Evolutionary conservation across 1,284 basidiomycete genomes (phyloP).

Genomic region (Exsudoporus floridanus): DNA sequence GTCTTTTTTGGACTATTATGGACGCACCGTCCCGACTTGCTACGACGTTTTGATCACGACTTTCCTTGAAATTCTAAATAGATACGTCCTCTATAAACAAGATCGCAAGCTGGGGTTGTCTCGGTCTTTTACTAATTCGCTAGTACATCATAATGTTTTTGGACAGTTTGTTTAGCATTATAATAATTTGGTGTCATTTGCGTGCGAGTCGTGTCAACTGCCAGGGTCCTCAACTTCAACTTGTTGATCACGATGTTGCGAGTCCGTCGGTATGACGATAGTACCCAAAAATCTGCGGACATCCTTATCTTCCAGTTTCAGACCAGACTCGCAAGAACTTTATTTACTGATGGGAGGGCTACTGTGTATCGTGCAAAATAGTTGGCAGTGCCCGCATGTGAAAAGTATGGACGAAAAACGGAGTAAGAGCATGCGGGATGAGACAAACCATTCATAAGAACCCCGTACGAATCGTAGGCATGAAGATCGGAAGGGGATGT

Average conservation of each 20-base stretch:
- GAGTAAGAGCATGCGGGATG: background rate
- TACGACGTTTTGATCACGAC: conserved; percentile 18
- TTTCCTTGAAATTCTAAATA: conserved; percentile 10
- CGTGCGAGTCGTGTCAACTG: background rate
- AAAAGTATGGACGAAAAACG: background rate
- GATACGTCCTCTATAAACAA: conserved; percentile 12
- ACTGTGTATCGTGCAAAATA: background rate
- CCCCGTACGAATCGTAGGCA: conserved; percentile 50
- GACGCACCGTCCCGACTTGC: background rate
- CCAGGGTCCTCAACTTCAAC: background rate
- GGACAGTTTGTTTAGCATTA: conserved; percentile 3
- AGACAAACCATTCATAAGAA: conserved; percentile 41
- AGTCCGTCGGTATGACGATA: background rate
- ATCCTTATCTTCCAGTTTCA: background rate
- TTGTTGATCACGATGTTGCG: background rate
- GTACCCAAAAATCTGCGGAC: background rate
- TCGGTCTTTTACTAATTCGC: conserved; percentile 16
- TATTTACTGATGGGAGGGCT: background rate
- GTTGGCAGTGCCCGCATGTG: background rate
- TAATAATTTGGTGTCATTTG: conserved; percentile 7
- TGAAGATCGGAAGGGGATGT: conserved; percentile 68
- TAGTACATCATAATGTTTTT: conserved; percentile 4
- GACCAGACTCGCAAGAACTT: background rate
- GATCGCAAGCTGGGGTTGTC: conserved; percentile 1
- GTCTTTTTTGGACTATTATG: background rate